Conservation (phyloP, 2,329 filamentous ascomycete genomes). For the Juglanconis juglandina region DNA sequence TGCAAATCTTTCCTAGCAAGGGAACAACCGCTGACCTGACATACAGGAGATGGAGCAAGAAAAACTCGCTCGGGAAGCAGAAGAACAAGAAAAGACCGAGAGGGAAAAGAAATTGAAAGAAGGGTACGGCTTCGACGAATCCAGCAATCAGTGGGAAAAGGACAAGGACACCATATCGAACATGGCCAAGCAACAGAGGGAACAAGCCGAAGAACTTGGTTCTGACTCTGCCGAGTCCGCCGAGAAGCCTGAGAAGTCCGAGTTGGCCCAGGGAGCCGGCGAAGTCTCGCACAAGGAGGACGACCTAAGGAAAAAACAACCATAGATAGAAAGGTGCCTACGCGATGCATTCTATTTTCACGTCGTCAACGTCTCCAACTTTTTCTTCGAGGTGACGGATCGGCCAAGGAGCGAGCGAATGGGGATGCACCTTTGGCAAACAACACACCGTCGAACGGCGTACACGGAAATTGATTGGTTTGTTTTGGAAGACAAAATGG, state of each 20-base stretch:
- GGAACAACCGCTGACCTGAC: slow-evolving; percentile 17
- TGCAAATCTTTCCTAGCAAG: background rate
- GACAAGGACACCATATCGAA: slow-evolving; percentile 63
- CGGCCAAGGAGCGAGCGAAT: background rate
- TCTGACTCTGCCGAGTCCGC: background rate
- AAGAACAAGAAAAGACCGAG: slow-evolving; percentile 71
- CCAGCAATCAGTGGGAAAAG: slow-evolving; percentile 80
- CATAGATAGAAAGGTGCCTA: background rate
- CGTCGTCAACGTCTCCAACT: background rate
- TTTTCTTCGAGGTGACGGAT: background rate
- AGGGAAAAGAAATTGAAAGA: slow-evolving; percentile 75
- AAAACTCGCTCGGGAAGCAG: slow-evolving; percentile 71
- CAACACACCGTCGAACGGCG: slow-evolving; percentile 3
- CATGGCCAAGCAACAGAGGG: slow-evolving; percentile 54
- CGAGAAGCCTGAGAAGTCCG: slow-evolving; percentile 14
- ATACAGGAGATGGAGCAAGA: slow-evolving; percentile 87
- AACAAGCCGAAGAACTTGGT: slow-evolving; percentile 22
- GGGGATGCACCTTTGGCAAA: slow-evolving; percentile 3
- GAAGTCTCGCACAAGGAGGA: background rate
- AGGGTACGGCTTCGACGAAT: slow-evolving; percentile 63
- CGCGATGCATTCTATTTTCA: background rate
- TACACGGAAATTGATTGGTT: slow-evolving; percentile 8
- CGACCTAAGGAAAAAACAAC: slow-evolving; percentile 1
- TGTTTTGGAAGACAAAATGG: slow-evolving; percentile 17
- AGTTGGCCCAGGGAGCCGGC: background rate